These are phyloP conservation scores for Calycina herbarum DNA, from an alignment of 2,329 filamentous ascomycete species.

Conservation along the genomic window DNA sequence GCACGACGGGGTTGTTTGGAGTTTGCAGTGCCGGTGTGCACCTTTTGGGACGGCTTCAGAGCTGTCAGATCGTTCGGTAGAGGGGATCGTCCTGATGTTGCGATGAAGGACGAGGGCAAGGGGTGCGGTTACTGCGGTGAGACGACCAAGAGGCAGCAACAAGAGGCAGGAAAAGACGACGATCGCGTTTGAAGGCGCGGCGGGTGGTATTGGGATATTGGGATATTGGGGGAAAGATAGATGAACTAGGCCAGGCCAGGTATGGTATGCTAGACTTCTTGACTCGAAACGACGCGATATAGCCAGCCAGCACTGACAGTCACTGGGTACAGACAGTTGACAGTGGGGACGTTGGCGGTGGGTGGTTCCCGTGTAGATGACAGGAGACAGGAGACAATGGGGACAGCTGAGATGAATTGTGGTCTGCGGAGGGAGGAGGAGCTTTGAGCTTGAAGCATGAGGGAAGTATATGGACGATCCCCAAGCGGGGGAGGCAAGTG, in stretches of 20 bases:
- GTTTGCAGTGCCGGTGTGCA: not conserved
- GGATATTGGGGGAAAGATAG: not conserved
- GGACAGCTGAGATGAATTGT: slow-evolving; percentile 3
- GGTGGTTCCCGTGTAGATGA: slow-evolving; percentile 5
- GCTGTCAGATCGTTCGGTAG: slow-evolving; percentile 5
- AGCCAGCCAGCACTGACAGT: not conserved
- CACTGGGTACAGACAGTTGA: not conserved
- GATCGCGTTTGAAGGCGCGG: not conserved
- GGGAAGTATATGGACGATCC: slow-evolving; percentile 12
- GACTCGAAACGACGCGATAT: not conserved
- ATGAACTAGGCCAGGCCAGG: not conserved
- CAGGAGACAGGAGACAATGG: slow-evolving; percentile 1
- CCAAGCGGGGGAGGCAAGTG: slow-evolving; percentile 5
- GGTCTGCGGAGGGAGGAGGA: not conserved
- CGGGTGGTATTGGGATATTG: not conserved
- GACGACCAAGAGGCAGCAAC: not conserved
- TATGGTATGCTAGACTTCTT: not conserved
- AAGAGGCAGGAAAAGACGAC: not conserved
- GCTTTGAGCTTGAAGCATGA: slow-evolving; percentile 3
- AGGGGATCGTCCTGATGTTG: not conserved
- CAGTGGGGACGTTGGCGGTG: not conserved
- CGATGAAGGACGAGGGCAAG: slow-evolving; percentile 1
- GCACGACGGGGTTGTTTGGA: not conserved
- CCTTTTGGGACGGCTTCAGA: not conserved
- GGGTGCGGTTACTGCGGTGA: not conserved